Conservation (phyloP, 306 rosid species). For the Glycyrrhiza uralensis region DNA sequence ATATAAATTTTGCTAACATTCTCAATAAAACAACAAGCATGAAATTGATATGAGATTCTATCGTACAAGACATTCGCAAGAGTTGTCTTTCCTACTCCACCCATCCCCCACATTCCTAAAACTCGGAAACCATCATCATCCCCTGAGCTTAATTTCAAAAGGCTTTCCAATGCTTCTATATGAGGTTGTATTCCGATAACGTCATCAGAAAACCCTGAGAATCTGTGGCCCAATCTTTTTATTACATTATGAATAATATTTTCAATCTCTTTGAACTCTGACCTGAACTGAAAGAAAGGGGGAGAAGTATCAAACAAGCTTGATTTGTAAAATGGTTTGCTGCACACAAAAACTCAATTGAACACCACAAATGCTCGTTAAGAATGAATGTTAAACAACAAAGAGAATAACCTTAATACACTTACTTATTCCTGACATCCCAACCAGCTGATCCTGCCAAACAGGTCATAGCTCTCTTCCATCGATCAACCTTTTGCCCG, state of each 20-base stretch:
- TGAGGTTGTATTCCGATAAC: slow-evolving; percentile 11
- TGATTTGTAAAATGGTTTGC: neutral
- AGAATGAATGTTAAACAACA: too few species aligned
- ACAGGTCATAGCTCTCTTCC: neutral
- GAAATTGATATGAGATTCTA: neutral
- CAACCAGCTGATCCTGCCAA: neutral
- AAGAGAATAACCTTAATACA: too few species aligned
- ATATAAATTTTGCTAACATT: neutral
- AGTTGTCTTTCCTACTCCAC: slow-evolving; percentile 7
- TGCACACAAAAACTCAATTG: too few species aligned
- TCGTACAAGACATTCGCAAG: neutral
- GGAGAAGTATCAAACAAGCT: neutral
- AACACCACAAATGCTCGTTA: neutral
- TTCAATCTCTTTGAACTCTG: neutral
- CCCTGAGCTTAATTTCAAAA: neutral
- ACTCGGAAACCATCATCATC: neutral
- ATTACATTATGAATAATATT: neutral
- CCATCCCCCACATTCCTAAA: slow-evolving; percentile 13
- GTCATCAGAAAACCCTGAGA: neutral
- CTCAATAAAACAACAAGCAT: neutral
- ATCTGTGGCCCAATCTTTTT: neutral
- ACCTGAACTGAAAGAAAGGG: neutral
- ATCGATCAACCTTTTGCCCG: neutral
- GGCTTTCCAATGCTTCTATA: neutral
- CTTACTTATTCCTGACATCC: neutral